Conservation (phyloP, 2,329 filamentous ascomycete genomes). For the Moelleriella libera region DNA sequence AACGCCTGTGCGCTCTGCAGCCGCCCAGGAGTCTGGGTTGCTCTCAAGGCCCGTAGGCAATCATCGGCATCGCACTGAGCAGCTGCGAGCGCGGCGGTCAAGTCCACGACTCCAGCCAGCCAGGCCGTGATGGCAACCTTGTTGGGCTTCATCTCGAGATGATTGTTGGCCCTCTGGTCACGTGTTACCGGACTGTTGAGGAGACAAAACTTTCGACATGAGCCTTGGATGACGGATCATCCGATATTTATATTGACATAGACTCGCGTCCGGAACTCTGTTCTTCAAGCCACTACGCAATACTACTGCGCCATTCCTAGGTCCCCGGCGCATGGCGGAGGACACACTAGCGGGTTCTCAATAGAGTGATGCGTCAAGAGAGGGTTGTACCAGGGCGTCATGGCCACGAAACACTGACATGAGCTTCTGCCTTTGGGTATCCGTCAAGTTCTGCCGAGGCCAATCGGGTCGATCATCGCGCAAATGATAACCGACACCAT, state of each 20-base stretch:
- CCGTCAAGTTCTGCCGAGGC: neutral
- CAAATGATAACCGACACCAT: neutral
- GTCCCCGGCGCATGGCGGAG: neutral
- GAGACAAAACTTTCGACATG: too few relatives aligned
- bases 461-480: neutral
- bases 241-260: neutral
- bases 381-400: neutral
- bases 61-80: conserved; percentile 18
- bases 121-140: neutral
- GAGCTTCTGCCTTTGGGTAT: neutral
- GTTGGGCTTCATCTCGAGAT: neutral
- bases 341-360: neutral
- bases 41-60: conserved; percentile 21
- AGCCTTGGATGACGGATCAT: neutral
- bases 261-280: neutral
- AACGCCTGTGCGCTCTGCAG: conserved; percentile 17
- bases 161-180: too few relatives aligned
- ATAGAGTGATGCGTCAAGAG: neutral
- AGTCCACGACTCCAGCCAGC: conserved; percentile 1
- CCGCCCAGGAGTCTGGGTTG: conserved; percentile 17
- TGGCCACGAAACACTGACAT: neutral
- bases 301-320: neutral
- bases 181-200: too few relatives aligned
- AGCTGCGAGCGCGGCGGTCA: conserved; percentile 3
- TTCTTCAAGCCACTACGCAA: neutral